A percentile compares a stretch with the other conserved stretches of the same genome.
phyloP scores from a whole-genome alignment of 495 filamentous ascomycete species.

The Choiromyces venosus region DNA sequence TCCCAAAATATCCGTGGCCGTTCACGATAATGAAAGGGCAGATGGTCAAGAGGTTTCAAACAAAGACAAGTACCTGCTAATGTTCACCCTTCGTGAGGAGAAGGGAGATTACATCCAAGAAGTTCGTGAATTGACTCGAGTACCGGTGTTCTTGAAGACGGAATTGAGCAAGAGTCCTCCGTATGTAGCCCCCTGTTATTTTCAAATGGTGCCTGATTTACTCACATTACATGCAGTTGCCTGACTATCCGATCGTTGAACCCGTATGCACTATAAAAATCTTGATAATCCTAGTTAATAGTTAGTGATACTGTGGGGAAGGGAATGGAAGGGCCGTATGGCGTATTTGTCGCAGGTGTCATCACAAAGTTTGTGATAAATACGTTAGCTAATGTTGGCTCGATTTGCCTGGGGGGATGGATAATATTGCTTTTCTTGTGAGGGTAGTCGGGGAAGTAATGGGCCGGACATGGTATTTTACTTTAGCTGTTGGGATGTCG shows the following conservation, averaged over 20 bases:
- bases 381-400: neutral
- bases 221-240: conserved; percentile 61
- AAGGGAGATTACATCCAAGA: conserved; percentile 96
- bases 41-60: conserved; percentile 55
- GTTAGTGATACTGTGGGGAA: neutral
- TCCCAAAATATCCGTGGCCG: conserved; percentile 73
- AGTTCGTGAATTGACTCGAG: conserved; percentile 92
- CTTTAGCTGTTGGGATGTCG: neutral
- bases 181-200: conserved; percentile 55
- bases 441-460: conserved; percentile 5
- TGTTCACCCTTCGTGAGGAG: conserved; percentile 86
- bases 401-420: neutral
- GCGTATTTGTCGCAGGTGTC: neutral
- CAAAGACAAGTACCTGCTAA: conserved; percentile 91
- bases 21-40: conserved; percentile 66
- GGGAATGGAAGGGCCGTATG: neutral
- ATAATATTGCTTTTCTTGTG: neutral
- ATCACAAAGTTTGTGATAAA: neutral
- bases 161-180: conserved; percentile 97
- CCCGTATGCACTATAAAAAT: conserved; percentile 75
- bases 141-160: conserved; percentile 95
- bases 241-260: conserved; percentile 96
- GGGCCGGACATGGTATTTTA: neutral
- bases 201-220: neutral
- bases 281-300: neutral